Percentiles rank a stretch among this genome's conserved stretches.
Conservation (phyloP, 2,329 filamentous ascomycete species). For the Helicocarpus griseus region DNA sequence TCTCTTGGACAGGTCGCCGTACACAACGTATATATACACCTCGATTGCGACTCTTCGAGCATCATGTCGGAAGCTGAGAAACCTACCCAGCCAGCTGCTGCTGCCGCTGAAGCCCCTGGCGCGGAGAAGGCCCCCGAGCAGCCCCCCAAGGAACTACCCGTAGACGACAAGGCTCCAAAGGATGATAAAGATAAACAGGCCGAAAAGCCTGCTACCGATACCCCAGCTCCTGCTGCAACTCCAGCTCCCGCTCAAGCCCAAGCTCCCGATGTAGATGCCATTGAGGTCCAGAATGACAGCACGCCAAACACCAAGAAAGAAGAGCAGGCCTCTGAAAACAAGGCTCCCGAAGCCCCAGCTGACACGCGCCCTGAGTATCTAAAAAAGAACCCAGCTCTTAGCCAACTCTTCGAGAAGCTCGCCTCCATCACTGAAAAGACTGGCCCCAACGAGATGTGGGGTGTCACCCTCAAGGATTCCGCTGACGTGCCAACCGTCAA, state of each 20-base stretch:
- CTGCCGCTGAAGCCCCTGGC: slow-evolving; percentile 8
- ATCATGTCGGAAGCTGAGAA: slow-evolving; percentile 4
- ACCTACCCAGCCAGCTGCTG: slow-evolving; percentile 1
- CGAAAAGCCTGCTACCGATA: background rate
- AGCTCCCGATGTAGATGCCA: slow-evolving; percentile 10
- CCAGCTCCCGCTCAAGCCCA: slow-evolving; percentile 4
- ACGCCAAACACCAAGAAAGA: slow-evolving; percentile 2
- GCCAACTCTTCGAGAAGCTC: slow-evolving; percentile 50
- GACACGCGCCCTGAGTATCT: slow-evolving; percentile 29
- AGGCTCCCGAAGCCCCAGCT: background rate
- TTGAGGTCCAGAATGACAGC: slow-evolving; percentile 12
- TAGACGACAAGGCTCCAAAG: slow-evolving; percentile 9
- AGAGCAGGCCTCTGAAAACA: background rate
- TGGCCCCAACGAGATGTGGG: slow-evolving; percentile 74
- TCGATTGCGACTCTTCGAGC: background rate
- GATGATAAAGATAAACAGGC: slow-evolving; percentile 8
- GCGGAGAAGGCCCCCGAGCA: slow-evolving; percentile 8
- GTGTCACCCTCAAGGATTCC: slow-evolving; percentile 52
- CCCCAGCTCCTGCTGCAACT: background rate
- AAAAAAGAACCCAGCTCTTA: slow-evolving; percentile 36
- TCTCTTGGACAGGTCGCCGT: background rate
- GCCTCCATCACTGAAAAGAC: slow-evolving; percentile 47
- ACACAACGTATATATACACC: background rate
- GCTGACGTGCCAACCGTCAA: slow-evolving; percentile 66
- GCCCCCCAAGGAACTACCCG: slow-evolving; percentile 8